Evolutionary conservation across 2,329 filamentous ascomycete genomes (phyloP).

Genomic region (Dactylellina drechsleri): DNA sequence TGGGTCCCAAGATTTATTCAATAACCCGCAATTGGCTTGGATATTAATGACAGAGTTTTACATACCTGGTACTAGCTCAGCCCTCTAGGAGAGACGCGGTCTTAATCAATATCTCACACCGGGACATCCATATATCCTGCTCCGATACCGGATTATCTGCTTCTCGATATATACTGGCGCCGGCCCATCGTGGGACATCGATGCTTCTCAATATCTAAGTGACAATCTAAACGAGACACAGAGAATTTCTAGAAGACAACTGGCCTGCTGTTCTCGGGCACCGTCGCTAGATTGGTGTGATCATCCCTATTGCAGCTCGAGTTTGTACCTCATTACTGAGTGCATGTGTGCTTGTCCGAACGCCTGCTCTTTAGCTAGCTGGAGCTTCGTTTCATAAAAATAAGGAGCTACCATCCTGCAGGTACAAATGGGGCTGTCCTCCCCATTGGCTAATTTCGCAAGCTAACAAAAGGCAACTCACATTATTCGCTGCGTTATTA

Average conservation of each 20-base stretch:
- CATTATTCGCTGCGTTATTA: not conserved
- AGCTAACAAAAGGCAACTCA: constrained; percentile 8
- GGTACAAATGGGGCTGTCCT: constrained; percentile 22
- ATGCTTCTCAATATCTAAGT: constrained; percentile 4
- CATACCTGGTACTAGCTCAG: too few relatives aligned
- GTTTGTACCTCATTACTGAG: too few relatives aligned
- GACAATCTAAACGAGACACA: constrained; percentile 22
- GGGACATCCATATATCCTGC: not conserved
- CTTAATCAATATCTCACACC: constrained; percentile 16
- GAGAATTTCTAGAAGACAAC: constrained; percentile 31
- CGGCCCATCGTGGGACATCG: not conserved
- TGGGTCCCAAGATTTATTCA: too few relatives aligned
- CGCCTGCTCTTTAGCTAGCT: constrained; percentile 24
- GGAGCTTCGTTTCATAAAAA: constrained; percentile 47
- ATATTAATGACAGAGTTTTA: too few relatives aligned
- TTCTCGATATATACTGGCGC: not conserved
- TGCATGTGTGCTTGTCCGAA: constrained; percentile 2
- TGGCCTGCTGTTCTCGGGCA: not conserved
- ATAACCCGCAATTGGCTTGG: too few relatives aligned
- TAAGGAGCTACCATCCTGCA: constrained; percentile 24
- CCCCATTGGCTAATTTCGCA: constrained; percentile 35
- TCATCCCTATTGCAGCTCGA: not conserved
- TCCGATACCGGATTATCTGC: not conserved
- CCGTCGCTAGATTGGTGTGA: not conserved
- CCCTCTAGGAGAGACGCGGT: not conserved